Evolutionary conservation across 2,329 filamentous ascomycete genomes (phyloP), one percentile per base, ranked within the genome.

Genomic region (Rutstroemia sydowiana): DNA sequence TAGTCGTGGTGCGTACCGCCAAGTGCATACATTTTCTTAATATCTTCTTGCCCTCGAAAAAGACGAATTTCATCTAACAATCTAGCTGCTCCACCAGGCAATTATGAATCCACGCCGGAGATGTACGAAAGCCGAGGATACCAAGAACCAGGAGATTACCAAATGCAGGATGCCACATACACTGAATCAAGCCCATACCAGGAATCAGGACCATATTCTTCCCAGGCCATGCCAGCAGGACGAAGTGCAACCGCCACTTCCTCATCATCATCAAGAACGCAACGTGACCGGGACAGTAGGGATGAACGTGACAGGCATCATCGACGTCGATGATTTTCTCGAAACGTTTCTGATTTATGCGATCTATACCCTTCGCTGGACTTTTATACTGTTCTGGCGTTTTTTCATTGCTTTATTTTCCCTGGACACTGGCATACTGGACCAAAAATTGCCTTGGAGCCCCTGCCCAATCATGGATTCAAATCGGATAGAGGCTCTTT

Each of bases 1-100:
- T 20, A 77, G 77, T 70, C 79, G 79, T 73, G 78, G 79, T 78
- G 75, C 75, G 75, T 82, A 77, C 70, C 57, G 54, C 59, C 51
- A 65, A 53, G 54, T 51, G 46, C 57, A 53, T 54, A 14, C 23
- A 34, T 48, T 55, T 55, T 56, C 55, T 45, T 49, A 47, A 45
- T 51, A 39, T 50, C 47, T 54, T 32, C 45, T 30, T 41, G 28
- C 37, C 47, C 34, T 55, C 45, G 37, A 23, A 49, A 59, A 37
- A 37, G 18, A 56, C 55, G 55, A 60, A 55, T 58, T 54, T 50
- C 61, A 37, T 64, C 65, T 66, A 66, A 67, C 62, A 57, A 56
- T 59, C 62, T 59, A 66, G 63, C 59, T 53, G 57, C 60, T 32
- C 50, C 49, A 57, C 48, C 61, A 59, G 56, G 54, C 51, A 31